These are phyloP conservation scores for Skeletonema potamos DNA, from an alignment of 108 stramenopile genomes.

Conservation along the genomic window DNA sequence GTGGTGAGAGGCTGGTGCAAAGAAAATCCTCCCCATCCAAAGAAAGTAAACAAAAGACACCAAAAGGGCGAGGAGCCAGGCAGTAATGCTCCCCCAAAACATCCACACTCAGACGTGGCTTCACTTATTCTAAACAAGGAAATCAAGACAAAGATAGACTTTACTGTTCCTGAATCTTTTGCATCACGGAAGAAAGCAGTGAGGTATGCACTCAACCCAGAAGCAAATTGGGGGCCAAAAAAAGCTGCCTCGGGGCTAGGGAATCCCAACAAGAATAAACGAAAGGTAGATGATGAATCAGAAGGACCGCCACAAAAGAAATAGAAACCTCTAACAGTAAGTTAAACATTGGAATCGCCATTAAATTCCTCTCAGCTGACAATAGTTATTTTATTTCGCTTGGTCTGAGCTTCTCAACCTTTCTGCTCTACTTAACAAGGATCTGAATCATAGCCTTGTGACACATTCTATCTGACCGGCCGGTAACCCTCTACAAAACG, in stretches of 20 bases:
- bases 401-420: too few relatives aligned
- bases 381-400: too few relatives aligned
- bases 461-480: too few relatives aligned
- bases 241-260: constrained; percentile 58
- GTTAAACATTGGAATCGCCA: neutral
- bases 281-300: constrained; percentile 26
- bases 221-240: constrained; percentile 91
- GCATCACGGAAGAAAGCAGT: constrained; percentile 49
- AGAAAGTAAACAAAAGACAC: constrained; percentile 48
- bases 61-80: constrained; percentile 42
- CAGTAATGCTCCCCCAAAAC: constrained; percentile 11
- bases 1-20: constrained; percentile 90
- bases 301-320: neutral
- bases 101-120: constrained; percentile 32
- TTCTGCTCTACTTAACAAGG: too few relatives aligned
- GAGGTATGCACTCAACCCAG: constrained; percentile 83
- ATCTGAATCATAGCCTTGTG: too few relatives aligned
- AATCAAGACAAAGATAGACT: constrained; percentile 66
- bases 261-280: constrained; percentile 26
- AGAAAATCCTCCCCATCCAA: constrained; percentile 66
- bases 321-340: neutral
- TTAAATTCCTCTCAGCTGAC: too few relatives aligned
- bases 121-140: constrained; percentile 73
- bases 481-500: too few relatives aligned
- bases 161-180: constrained; percentile 52